These are phyloP conservation scores for Oropetium thomaeum DNA, from an alignment of 176 grass and related monocot genomes.

Conservation along the genomic window DNA sequence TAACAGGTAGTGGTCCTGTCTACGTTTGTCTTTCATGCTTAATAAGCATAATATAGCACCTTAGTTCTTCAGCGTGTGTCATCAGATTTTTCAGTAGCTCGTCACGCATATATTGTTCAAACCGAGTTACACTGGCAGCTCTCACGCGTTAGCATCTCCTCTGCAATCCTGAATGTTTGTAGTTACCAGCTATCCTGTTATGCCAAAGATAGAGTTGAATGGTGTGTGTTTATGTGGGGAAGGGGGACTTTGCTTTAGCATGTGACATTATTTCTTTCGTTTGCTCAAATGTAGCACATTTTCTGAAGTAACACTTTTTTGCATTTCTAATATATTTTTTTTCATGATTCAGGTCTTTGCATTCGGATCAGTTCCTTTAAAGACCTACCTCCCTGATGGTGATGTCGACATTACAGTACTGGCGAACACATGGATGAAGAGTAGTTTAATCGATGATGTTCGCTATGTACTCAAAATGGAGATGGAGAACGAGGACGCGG, in stretches of 20 bases:
- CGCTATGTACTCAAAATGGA: constrained; percentile 42
- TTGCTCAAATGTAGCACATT: neutral
- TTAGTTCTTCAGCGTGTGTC: too few species aligned
- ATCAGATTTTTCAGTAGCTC: neutral
- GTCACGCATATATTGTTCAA: neutral
- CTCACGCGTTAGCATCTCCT: too few species aligned
- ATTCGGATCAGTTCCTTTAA: constrained; percentile 84
- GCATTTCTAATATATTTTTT: neutral
- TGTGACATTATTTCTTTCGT: neutral
- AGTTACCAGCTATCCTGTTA: too few species aligned
- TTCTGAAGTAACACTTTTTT: neutral
- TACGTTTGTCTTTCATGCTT: neutral
- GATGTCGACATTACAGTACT: constrained; percentile 76
- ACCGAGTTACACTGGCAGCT: neutral
- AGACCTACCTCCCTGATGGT: constrained; percentile 87
- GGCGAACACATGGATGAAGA: constrained; percentile 25
- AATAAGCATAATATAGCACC: too few species aligned
- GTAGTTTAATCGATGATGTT: constrained; percentile 35
- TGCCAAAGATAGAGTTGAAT: too few species aligned
- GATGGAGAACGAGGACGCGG: constrained; percentile 29
- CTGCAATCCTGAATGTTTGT: too few species aligned
- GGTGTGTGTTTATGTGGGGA: too few species aligned
- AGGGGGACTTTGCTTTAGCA: neutral
- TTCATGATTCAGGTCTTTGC: constrained; percentile 56
- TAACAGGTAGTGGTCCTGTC: neutral